Evolutionary conservation across 768 basidiomycete species (phyloP).

Genomic region (Hericium coralloides): DNA sequence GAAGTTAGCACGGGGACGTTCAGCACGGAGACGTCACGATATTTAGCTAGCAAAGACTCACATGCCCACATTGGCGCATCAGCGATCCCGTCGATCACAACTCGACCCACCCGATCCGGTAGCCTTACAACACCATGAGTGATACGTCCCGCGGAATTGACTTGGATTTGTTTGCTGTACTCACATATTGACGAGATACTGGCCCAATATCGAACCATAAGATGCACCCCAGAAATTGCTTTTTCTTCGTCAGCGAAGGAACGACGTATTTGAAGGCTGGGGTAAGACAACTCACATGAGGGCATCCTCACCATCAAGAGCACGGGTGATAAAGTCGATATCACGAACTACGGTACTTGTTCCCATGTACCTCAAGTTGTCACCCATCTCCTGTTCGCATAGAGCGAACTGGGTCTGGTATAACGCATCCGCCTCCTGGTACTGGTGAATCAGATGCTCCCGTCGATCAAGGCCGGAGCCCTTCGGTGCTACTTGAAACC

Average conservation of each 20-base stretch:
- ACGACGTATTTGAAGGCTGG: neutral
- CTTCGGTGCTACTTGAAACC: neutral
- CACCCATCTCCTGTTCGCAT: slow-evolving; percentile 12
- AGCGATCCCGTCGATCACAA: neutral
- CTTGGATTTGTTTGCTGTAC: neutral
- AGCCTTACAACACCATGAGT: neutral
- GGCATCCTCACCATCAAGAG: slow-evolving; percentile 20
- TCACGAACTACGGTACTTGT: slow-evolving; percentile 25
- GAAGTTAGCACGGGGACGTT: neutral
- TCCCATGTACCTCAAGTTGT: slow-evolving; percentile 21
- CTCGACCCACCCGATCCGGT: neutral
- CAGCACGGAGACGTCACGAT: neutral
- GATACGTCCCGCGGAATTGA: too few relatives aligned
- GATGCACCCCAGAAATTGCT: slow-evolving; percentile 25
- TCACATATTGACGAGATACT: slow-evolving; percentile 26
- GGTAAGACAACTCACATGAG: slow-evolving; percentile 9
- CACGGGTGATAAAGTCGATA: slow-evolving; percentile 20
- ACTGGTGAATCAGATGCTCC: neutral
- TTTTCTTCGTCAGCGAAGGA: neutral
- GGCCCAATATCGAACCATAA: slow-evolving; percentile 24
- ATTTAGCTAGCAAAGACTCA: neutral
- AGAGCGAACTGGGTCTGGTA: neutral
- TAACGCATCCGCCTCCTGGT: neutral
- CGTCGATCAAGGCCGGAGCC: neutral
- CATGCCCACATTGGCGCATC: neutral